Conservation (phyloP, 2,329 filamentous ascomycete genomes). For the Trichoderma citrinoviride region DNA sequence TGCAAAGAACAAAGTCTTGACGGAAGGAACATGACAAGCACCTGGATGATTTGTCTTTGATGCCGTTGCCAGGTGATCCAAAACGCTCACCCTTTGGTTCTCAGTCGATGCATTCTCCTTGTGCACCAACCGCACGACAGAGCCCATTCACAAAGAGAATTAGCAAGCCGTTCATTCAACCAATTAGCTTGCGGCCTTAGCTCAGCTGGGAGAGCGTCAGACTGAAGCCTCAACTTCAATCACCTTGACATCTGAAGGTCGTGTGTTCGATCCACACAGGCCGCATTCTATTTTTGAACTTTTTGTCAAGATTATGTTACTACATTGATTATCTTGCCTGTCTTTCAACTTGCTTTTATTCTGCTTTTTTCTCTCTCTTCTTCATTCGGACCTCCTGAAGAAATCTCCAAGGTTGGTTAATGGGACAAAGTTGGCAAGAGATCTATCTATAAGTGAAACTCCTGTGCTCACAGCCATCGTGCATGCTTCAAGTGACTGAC, state of each 20-base stretch:
- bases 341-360: background rate
- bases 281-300: slow-evolving; percentile 26
- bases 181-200: slow-evolving; percentile 30
- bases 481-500: too few species aligned
- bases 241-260: slow-evolving; percentile 31
- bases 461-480: too few species aligned
- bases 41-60: too few species aligned
- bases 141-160: background rate
- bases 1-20: too few species aligned
- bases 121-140: background rate
- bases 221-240: slow-evolving; percentile 32
- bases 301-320: background rate
- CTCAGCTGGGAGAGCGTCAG: slow-evolving; percentile 34
- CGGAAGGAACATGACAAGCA: too few species aligned
- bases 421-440: too few species aligned
- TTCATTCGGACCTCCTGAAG: too few species aligned
- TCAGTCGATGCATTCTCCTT: background rate
- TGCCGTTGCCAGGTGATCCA: too few species aligned
- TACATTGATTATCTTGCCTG: background rate
- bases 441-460: too few species aligned
- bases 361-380: background rate
- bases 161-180: background rate
- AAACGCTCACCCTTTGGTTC: too few species aligned
- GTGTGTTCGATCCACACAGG: slow-evolving; percentile 34
- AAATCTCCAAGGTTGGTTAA: too few species aligned